Percentiles rank a stretch among this genome's conserved stretches.
These are phyloP conservation scores for Anthracocystis walkeri DNA, from an alignment of 1,284 basidiomycete genomes.

Conservation along the genomic window DNA sequence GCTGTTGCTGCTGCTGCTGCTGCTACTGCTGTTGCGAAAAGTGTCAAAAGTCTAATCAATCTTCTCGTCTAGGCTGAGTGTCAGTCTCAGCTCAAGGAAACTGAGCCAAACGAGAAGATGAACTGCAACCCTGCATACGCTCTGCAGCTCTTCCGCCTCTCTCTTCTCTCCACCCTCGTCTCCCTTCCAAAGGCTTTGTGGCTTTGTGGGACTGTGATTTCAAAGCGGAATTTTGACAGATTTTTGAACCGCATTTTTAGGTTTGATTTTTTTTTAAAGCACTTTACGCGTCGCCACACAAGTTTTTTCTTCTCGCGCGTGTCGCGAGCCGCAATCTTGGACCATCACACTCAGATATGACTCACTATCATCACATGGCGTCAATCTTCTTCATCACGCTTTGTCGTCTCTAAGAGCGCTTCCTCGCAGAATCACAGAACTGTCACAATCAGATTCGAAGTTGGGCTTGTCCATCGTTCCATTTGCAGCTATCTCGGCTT, in stretches of 20 bases:
- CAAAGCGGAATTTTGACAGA: neutral
- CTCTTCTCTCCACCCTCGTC: neutral
- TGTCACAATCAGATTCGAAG: too few relatives aligned
- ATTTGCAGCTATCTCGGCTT: neutral
- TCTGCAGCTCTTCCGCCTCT: constrained; percentile 14
- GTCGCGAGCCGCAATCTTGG: neutral
- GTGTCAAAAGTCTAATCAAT: constrained; percentile 14
- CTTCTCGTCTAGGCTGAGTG: constrained; percentile 1
- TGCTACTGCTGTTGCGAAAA: neutral
- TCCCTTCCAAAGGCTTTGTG: neutral
- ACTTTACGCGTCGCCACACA: constrained; percentile 21
- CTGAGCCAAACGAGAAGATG: constrained; percentile 7
- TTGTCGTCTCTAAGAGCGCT: too few relatives aligned
- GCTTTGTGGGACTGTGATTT: neutral
- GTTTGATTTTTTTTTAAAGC: constrained; percentile 1
- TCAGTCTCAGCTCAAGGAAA: constrained; percentile 7
- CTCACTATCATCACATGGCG: neutral
- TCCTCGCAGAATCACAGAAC: too few relatives aligned
- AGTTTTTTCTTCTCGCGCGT: constrained; percentile 15
- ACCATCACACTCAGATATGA: too few relatives aligned
- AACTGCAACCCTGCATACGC: constrained; percentile 38
- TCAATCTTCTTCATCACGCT: too few relatives aligned
- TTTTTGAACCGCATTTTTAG: constrained; percentile 11
- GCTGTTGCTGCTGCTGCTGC: constrained; percentile 5
- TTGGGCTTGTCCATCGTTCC: neutral